Base-by-base conservation (phyloP, 1,284 basidiomycete species). In the Gymnopus androsaceus region DNA sequence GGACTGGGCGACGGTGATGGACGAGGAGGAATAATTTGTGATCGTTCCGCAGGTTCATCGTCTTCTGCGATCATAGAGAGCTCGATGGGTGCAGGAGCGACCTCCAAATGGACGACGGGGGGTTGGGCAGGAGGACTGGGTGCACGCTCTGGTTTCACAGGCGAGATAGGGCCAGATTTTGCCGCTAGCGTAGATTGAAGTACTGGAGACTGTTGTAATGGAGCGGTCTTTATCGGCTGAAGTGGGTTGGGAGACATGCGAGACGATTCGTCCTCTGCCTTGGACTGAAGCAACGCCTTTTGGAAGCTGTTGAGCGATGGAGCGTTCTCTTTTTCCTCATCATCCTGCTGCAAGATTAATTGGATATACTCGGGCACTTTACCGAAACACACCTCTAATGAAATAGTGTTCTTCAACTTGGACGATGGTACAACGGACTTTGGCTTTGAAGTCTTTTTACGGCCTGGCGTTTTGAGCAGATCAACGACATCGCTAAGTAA, bases 381-480 rank as follows among this genome's bases (percentile, higher is more conserved):
- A 47, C 19, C 21, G 57, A 55, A 38, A 61, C 72, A 25, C 66
- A 87, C 86, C 66, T 84, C 78, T 15, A 79, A 63, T 31, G 77
- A 77, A 28, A 75, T 65, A 19, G 74, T 63, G 7, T 66, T 71
- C 53, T 75, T 77, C 54, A 78, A 69, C 63, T 80, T 83, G 11
- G 79, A 79, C 4, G 75, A 45, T 17, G 52, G 28, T 12, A 41
- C 47, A 37, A 37, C 66, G 1, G 75, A 69, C 34, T 82, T 80
- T 19, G 79, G 75, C 64, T 77, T 81, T 4, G 74, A 72, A 12
- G 76, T 76, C 70, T 80, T 87, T 70, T 82, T 89, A 34, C 88
- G 81, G 33, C 85, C 84, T 25, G 90, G 90, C 2, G 90, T 92
- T 72, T 92, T 92, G 6, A 92, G 81, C n/a, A 92, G 78, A 54